Percentiles rank a stretch among this genome's conserved stretches.
These are phyloP conservation scores for Trametes sanguinea DNA, from an alignment of 768 basidiomycete genomes.

Conservation along the genomic window DNA sequence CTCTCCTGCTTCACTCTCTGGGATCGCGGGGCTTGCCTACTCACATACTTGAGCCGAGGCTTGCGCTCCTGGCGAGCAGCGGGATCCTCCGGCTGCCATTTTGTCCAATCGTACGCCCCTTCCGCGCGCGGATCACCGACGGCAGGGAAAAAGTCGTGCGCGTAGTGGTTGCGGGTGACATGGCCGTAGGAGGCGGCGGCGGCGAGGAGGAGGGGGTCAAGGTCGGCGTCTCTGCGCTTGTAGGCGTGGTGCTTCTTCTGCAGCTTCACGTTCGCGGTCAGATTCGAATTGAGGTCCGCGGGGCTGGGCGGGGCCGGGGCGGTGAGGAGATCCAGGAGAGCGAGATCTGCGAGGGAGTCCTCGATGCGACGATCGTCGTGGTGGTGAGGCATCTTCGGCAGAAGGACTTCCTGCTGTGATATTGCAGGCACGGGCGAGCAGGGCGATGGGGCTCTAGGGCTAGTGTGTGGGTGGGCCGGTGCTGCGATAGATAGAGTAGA, in stretches of 20 bases:
- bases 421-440: background rate
- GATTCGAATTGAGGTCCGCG: slow-evolving; percentile 31
- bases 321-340: slow-evolving; percentile 67
- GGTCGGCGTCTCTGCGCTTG: slow-evolving; percentile 65
- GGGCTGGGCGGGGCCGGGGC: slow-evolving; percentile 41
- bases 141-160: slow-evolving; percentile 75
- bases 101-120: slow-evolving; percentile 60
- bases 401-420: background rate
- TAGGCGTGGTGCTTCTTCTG: slow-evolving; percentile 36
- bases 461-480: background rate
- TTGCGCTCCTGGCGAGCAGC: slow-evolving; percentile 42
- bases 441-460: background rate
- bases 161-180: slow-evolving; percentile 83
- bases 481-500: background rate
- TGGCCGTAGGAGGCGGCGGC: slow-evolving; percentile 75
- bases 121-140: slow-evolving; percentile 54
- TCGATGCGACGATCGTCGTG: slow-evolving; percentile 31
- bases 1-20: slow-evolving; percentile 49
- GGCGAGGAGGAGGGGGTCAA: slow-evolving; percentile 80
- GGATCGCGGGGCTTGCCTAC: slow-evolving; percentile 74
- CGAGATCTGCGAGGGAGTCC: slow-evolving; percentile 50
- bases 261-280: slow-evolving; percentile 31
- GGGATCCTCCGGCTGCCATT: slow-evolving; percentile 49
- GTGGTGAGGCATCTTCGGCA: slow-evolving; percentile 29
- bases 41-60: slow-evolving; percentile 58